Evolutionary conservation across 352 stramenopile genomes (phyloP), one percentile per base, ranked within the genome.

Genomic region (Labyrinthula sp.): DNA sequence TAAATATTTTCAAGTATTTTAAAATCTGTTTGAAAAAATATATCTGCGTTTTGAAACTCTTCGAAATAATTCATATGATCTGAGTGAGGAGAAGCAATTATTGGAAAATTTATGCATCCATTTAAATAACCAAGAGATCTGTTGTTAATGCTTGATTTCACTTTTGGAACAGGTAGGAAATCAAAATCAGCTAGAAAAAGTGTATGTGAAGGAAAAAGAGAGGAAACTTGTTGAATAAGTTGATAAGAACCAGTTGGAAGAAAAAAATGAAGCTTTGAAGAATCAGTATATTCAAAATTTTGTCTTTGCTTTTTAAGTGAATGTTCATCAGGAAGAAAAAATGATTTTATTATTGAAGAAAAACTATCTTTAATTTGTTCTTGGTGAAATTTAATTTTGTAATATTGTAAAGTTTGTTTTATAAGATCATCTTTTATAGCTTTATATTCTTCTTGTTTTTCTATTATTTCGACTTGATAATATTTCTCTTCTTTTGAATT

Each of bases 11-110:
- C 75, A 14, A 88, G 59, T 23, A 64, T 62, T 0, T 64, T 49
- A 58, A 88, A 88, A 48, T 84, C 73, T 2, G 74, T 84, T 4
- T 76, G 65, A 31, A 88, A 88, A 59, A 86, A 88, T 22, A 88
- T 82, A 39, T 88, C 76, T 12, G 74, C 73, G 18, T 79, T 72
- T 25, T 75, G 75, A 7, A 70, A 67, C 49, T 76, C 57, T 21
- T 82, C 69, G 7, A 86, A 54, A 45, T 86, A 88, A 34, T 73
- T 85, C 47, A 77, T 68, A 54, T 86, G 72, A 41, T 88, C 76
- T 20, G 64, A 64, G 18, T 75, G 65, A 45, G 82, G 82, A 28
- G 71, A 82, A 3, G 76, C 75, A 5, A 88, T 75, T 4, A 88
- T 66, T 1, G 76, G 76, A 15, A 75, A 72, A 52, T 86, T 82